Base-by-base conservation (phyloP, 352 stramenopile genomes). In the Globisporangium carolinianum region DNA sequence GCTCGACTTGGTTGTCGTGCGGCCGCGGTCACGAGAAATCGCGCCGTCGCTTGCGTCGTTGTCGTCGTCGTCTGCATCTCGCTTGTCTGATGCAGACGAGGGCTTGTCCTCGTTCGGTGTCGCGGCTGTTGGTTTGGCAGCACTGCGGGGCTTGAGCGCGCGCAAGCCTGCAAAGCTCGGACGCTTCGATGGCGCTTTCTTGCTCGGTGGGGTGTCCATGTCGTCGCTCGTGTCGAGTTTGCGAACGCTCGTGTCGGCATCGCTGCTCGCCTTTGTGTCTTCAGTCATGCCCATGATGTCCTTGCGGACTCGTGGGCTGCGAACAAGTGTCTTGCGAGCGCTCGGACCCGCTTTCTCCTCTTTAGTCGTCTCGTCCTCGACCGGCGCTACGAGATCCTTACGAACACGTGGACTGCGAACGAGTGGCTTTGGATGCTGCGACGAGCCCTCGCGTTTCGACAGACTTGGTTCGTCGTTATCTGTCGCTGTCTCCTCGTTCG, bases 261-360 rank as follows among this genome's bases (percentile, higher is more conserved):
- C 55, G 18, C 24, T 32, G 32, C 11, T n/a, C 14, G 10, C 51
- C 17, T n/a, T 35, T 24, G n/a, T 38, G 9, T 43, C 36, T 5
- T 47, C 51, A 8, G 51, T 45, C 11, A n/a, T 38, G 6, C 24
- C 14, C 10, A 61, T 5, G 7, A 61, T 37, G 36, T 51, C 59
- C 45, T 50, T 58, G 12, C 37, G 8, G 11, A 39, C 18, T 15
- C 52, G 58, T 9, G 58, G 58, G 18, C 58, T 64, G 3, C 58
- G 58, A 1, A n/a, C 3, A 14, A 64, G 51, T 12, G 37, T 58
- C 17, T 53, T 50, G 15, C 46, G 17, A n/a, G 24, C 24, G 24
- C 24, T 32, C 24, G 24, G 24, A 32, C 24, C 24, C 2, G 24
- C 24, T 32, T 32, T 32, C 2, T 32, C 24, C 24, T 32, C 24